Evolutionary conservation across 371 early-diverging fungal genomes (phyloP).

Genomic region (Mortierella sp.): DNA sequence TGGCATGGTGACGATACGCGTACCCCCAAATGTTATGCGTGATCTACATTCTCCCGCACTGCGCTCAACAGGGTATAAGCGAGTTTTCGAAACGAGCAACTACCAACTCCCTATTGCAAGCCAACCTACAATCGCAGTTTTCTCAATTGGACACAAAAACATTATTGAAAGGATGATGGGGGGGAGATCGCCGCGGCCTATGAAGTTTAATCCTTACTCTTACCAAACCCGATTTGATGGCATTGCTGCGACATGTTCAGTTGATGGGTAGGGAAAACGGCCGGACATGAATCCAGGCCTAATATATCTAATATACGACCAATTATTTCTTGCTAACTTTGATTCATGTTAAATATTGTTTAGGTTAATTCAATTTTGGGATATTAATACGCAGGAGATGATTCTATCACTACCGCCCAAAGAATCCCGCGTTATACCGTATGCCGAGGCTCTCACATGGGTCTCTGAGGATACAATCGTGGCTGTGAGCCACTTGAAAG

Average conservation of each 20-base stretch:
- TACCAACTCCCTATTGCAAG: constrained; percentile 25
- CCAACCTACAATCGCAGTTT: constrained; percentile 13
- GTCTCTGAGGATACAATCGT: constrained; percentile 34
- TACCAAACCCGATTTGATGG: constrained; percentile 32
- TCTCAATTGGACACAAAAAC: constrained; percentile 5
- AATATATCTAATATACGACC: too few species aligned
- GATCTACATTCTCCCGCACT: constrained; percentile 2
- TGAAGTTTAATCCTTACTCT: constrained; percentile 41
- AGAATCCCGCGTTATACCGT: constrained; percentile 34
- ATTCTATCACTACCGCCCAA: constrained; percentile 1
- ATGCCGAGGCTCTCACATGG: constrained; percentile 37
- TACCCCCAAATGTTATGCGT: not conserved
- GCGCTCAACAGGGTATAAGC: constrained; percentile 18
- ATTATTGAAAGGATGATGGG: not conserved
- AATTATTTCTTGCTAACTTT: too few species aligned
- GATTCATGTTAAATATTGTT: not conserved
- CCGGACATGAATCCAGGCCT: not conserved
- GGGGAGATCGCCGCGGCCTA: constrained; percentile 8
- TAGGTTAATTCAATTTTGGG: constrained; percentile 30
- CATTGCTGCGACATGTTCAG: constrained; percentile 22
- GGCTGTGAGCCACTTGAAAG: constrained; percentile 40
- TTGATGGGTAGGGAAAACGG: constrained; percentile 36
- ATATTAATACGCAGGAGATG: constrained; percentile 14
- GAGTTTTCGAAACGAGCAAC: constrained; percentile 29
- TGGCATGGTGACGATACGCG: constrained; percentile 12